Evolutionary conservation across 192 early-diverging fungal genomes (phyloP).

Genomic region (Podila minutissima): DNA sequence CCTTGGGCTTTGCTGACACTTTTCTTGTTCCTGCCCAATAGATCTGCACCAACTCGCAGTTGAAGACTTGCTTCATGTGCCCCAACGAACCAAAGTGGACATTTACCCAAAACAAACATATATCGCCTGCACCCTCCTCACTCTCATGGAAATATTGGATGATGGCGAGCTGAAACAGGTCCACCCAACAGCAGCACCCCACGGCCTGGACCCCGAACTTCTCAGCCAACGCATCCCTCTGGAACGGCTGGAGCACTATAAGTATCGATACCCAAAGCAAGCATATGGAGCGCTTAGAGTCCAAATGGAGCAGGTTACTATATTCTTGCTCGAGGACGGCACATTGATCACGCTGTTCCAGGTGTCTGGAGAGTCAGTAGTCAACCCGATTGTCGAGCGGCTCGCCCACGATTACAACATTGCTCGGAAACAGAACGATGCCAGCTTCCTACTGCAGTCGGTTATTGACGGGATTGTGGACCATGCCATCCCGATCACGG

Average conservation of each 20-base stretch:
- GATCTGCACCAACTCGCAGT: constrained; percentile 46
- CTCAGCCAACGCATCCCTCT: constrained; percentile 25
- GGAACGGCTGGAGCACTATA: constrained; percentile 37
- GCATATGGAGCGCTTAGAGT: constrained; percentile 4
- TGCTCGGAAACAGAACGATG: constrained; percentile 46
- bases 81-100: constrained; percentile 47
- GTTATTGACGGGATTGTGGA: constrained; percentile 60
- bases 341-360: constrained; percentile 55
- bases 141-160: constrained; percentile 22
- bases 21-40: background rate
- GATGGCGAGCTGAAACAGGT: constrained; percentile 23
- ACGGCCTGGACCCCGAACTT: constrained; percentile 26
- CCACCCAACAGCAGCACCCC: constrained; percentile 4
- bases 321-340: constrained; percentile 47
- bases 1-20: background rate
- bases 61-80: constrained; percentile 40
- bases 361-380: constrained; percentile 48
- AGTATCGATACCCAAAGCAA: constrained; percentile 13
- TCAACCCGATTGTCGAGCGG: constrained; percentile 45
- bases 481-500: constrained; percentile 56
- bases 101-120: constrained; percentile 43
- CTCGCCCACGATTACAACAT: constrained; percentile 36
- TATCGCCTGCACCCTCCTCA: constrained; percentile 36
- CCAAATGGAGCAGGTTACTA: constrained; percentile 51
- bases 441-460: constrained; percentile 54